These are phyloP conservation scores for Carallia pectinifolia DNA, from an alignment of 345 rosid genomes.

Conservation along the genomic window DNA sequence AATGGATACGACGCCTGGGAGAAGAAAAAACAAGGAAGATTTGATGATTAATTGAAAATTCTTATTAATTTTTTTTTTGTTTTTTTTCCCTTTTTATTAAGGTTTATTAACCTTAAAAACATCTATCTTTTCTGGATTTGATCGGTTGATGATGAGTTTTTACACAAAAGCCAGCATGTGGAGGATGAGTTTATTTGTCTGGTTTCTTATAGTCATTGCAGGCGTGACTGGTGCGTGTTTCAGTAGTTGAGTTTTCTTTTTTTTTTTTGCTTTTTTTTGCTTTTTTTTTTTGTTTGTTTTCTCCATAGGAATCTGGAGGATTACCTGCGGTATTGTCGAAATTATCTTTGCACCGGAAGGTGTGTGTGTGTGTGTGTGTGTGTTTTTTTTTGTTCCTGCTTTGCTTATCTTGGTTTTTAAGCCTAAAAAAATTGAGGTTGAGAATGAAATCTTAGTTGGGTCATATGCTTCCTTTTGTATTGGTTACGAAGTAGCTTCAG, in stretches of 20 bases:
- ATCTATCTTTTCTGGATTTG: conserved; percentile 15
- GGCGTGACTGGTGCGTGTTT: conserved; percentile 25
- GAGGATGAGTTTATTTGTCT: not conserved
- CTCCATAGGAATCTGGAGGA: conserved; percentile 14
- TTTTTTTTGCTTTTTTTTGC: not conserved
- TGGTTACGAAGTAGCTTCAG: not conserved
- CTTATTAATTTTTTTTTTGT: conserved; percentile 2
- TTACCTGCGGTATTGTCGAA: conserved; percentile 10
- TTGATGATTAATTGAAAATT: not conserved
- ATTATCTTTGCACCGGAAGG: not conserved
- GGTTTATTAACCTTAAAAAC: not conserved
- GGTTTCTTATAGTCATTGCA: conserved; percentile 18
- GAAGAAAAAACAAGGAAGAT: conserved; percentile 27
- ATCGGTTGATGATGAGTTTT: conserved; percentile 15
- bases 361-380: conserved; percentile 1
- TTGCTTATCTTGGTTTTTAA: conserved; percentile 18
- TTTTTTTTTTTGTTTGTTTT: conserved; percentile 1
- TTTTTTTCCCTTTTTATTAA: not conserved
- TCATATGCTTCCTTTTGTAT: not conserved
- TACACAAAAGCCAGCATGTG: not conserved
- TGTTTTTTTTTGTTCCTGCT: not conserved
- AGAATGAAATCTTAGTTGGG: not conserved
- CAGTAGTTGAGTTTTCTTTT: not conserved
- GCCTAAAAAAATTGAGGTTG: conserved; percentile 15
- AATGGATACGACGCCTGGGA: conserved; percentile 7